Conservation (phyloP, 1,139 yeast species). For the Candida labiduridarum region DNA sequence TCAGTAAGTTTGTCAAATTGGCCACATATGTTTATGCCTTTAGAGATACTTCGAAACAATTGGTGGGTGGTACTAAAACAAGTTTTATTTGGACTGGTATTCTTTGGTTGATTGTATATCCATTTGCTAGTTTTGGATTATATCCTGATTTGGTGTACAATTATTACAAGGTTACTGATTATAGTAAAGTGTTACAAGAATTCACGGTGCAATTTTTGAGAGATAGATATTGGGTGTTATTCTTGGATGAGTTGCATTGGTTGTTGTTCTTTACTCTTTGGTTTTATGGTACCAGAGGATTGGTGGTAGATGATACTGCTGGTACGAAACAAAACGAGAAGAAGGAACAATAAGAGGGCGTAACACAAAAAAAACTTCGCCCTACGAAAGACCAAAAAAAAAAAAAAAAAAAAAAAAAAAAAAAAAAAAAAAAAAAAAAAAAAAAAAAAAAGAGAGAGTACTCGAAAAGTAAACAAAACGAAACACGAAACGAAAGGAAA, state of each 20-base stretch:
- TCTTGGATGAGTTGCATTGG: constrained; percentile 15
- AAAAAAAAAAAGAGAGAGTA: not conserved
- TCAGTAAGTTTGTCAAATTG: constrained; percentile 11
- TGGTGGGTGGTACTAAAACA: constrained; percentile 2
- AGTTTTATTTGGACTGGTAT: constrained; percentile 5
- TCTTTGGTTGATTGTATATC: constrained; percentile 13
- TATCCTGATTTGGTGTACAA: constrained; percentile 9
- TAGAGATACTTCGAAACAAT: constrained; percentile 6
- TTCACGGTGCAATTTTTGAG: constrained; percentile 3
- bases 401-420: not conserved
- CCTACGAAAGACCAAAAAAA: too few species aligned
- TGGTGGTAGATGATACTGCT: not conserved
- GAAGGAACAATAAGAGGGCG: not conserved
- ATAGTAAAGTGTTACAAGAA: constrained; percentile 5
- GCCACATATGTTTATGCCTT: constrained; percentile 5
- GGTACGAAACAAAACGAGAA: not conserved
- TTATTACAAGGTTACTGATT: constrained; percentile 8
- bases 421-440: not conserved
- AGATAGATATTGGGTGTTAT: constrained; percentile 7
- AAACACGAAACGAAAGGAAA: not conserved
- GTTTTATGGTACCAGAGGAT: constrained; percentile 9
- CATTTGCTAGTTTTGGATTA: constrained; percentile 11
- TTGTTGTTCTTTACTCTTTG: constrained; percentile 13
- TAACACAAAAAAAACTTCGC: too few species aligned
- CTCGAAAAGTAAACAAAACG: not conserved